Conservation (phyloP, 345 rosid species). For the Adansonia digitata region DNA sequence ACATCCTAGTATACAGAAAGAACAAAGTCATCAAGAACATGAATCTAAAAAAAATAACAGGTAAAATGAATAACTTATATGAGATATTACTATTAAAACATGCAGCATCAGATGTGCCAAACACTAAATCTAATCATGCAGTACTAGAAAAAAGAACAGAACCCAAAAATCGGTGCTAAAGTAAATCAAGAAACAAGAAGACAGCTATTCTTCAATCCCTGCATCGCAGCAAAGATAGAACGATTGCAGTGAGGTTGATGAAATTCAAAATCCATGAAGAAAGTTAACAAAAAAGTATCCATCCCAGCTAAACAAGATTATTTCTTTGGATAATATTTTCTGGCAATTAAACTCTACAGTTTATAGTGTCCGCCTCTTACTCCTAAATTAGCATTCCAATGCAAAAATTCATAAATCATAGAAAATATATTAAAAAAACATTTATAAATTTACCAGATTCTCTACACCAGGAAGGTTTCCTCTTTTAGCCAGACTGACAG, state of each 20-base stretch:
- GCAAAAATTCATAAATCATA: background rate
- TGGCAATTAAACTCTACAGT: background rate
- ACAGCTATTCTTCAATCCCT: background rate
- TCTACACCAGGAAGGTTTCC: constrained; percentile 99
- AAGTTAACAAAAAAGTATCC: background rate
- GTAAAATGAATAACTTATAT: background rate
- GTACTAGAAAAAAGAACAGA: background rate
- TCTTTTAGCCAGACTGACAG: constrained; percentile 96
- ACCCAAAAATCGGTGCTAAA: background rate
- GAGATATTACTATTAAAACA: background rate
- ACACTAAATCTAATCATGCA: background rate
- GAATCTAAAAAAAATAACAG: constrained; percentile 8
- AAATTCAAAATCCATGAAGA: background rate
- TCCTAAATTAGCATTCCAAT: background rate
- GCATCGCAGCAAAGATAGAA: background rate
- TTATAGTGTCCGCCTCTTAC: background rate
- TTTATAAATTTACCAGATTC: constrained; percentile 67
- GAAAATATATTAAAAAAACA: background rate
- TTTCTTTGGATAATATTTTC: background rate
- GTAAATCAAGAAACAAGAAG: background rate
- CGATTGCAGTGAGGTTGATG: no score
- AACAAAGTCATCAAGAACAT: background rate
- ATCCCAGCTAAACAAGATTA: constrained; percentile 1
- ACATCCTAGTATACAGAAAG: constrained; percentile 7
- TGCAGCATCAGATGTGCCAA: background rate